These are phyloP conservation scores for Malassezia slooffiae DNA, from an alignment of 1,284 basidiomycete genomes.

Conservation along the genomic window DNA sequence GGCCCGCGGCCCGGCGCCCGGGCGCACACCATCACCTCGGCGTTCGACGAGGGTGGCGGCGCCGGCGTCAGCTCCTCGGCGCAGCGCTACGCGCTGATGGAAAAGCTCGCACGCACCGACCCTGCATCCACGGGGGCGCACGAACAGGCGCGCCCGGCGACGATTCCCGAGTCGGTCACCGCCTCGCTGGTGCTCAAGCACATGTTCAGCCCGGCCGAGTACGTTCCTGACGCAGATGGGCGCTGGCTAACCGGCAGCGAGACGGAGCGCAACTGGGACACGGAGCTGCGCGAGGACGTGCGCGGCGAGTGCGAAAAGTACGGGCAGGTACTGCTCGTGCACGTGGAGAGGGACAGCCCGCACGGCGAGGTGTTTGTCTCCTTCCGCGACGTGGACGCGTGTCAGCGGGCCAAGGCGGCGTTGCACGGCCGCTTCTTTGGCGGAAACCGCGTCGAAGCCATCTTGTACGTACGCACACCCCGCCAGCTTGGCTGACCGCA, in stretches of 20 bases:
- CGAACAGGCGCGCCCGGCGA: constrained; percentile 47
- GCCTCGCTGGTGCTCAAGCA: constrained; percentile 61
- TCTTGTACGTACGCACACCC: constrained; percentile 39
- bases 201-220: constrained; percentile 90
- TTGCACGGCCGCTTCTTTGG: constrained; percentile 64
- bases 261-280: constrained; percentile 90
- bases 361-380: constrained; percentile 89
- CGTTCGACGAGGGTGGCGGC: constrained; percentile 41
- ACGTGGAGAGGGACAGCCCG: constrained; percentile 75
- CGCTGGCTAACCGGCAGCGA: constrained; percentile 50
- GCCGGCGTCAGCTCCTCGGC: constrained; percentile 29
- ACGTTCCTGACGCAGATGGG: too few relatives aligned
- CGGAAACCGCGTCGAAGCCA: constrained; percentile 37
- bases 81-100: constrained; percentile 38
- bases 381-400: constrained; percentile 66
- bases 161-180: constrained; percentile 62
- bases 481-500: neutral
- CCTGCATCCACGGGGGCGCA: constrained; percentile 1
- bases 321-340: constrained; percentile 72
- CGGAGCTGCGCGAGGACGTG: constrained; percentile 87
- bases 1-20: too few relatives aligned
- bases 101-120: constrained; percentile 39
- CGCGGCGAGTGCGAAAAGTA: constrained; percentile 84
- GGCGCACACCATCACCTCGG: constrained; percentile 18
- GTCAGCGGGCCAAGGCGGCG: constrained; percentile 72